A percentile compares a stretch with the other conserved stretches of the same genome.
Conservation (phyloP, 768 basidiomycete genomes). For the Mycena kentingensis region DNA sequence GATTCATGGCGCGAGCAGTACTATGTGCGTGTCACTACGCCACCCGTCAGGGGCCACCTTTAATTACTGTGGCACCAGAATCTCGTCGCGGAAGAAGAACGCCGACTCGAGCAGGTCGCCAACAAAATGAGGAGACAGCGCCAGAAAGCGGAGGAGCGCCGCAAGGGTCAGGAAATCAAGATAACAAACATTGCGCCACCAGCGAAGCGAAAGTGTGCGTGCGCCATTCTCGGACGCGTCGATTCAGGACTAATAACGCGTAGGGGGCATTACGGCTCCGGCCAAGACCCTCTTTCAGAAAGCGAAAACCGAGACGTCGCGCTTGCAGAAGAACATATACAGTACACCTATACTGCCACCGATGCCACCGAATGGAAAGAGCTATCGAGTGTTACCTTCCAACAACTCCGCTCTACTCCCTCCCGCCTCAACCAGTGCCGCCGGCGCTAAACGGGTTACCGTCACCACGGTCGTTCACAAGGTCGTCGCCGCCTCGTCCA, state of each 20-base stretch:
- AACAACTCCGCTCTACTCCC: conserved; percentile 39
- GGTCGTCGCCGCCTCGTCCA: conserved; percentile 15
- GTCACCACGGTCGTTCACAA: conserved; percentile 51
- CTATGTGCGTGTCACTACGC: conserved; percentile 49
- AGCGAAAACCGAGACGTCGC: conserved; percentile 69
- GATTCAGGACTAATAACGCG: conserved; percentile 20
- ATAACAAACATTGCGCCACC: conserved; percentile 70
- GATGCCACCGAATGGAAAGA: conserved; percentile 47
- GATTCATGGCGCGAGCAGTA: conserved; percentile 71
- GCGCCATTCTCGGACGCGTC: conserved; percentile 14
- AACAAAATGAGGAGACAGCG: conserved; percentile 66
- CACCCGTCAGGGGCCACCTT: conserved; percentile 13
- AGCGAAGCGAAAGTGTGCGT: conserved; percentile 66
- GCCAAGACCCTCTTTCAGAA: conserved; percentile 80
- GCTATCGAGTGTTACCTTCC: conserved; percentile 41
- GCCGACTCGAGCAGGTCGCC: conserved; percentile 63
- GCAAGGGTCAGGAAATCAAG: conserved; percentile 77
- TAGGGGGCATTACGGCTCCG: conserved; percentile 41
- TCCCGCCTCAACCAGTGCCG: conserved; percentile 32
- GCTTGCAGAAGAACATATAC: conserved; percentile 64
- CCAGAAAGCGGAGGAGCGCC: conserved; percentile 70
- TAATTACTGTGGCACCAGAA: conserved; percentile 37
- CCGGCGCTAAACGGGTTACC: conserved; percentile 47
- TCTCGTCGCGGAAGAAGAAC: conserved; percentile 59
- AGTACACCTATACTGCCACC: conserved; percentile 55